A percentile compares a stretch with the other conserved stretches of the same genome.
Conservation (phyloP, 2,329 filamentous ascomycete species). For the Fusarium concolor region DNA sequence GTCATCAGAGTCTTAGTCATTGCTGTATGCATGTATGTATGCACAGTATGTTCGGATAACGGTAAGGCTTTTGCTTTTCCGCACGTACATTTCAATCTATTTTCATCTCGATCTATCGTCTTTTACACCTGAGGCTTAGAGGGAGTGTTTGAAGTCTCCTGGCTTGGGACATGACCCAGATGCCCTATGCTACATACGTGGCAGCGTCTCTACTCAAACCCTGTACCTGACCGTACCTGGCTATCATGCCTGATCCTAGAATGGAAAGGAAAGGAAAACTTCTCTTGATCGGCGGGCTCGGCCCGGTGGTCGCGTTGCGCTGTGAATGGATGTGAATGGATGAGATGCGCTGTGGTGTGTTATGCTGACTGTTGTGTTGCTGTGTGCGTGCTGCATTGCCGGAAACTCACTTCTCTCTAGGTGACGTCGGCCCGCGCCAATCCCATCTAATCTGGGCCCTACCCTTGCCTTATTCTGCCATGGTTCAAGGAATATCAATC, state of each 20-base stretch:
- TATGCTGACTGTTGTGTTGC: background rate
- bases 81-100: constrained; percentile 6
- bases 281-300: constrained; percentile 32
- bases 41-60: no score
- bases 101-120: constrained; percentile 25
- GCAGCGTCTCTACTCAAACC: constrained; percentile 15
- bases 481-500: constrained; percentile 16
- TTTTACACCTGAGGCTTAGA: background rate
- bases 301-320: constrained; percentile 24
- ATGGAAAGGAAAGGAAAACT: constrained; percentile 11
- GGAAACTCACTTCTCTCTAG: constrained; percentile 22
- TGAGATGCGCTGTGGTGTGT: no score
- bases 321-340: background rate
- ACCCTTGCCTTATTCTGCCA: constrained; percentile 1
- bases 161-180: constrained; percentile 5
- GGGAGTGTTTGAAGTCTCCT: constrained; percentile 4
- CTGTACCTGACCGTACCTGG: constrained; percentile 22
- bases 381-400: constrained; percentile 5
- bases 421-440: constrained; percentile 32
- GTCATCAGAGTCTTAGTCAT: background rate
- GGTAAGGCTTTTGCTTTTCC: constrained; percentile 1
- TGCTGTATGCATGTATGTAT: no score
- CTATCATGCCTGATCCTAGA: constrained; percentile 13
- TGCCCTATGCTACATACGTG: constrained; percentile 19
- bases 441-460: background rate